A percentile compares a stretch with the other conserved stretches of the same genome.
phyloP scores from a whole-genome alignment of 2,329 filamentous ascomycete species.

The Sporothrix curviconia region DNA sequence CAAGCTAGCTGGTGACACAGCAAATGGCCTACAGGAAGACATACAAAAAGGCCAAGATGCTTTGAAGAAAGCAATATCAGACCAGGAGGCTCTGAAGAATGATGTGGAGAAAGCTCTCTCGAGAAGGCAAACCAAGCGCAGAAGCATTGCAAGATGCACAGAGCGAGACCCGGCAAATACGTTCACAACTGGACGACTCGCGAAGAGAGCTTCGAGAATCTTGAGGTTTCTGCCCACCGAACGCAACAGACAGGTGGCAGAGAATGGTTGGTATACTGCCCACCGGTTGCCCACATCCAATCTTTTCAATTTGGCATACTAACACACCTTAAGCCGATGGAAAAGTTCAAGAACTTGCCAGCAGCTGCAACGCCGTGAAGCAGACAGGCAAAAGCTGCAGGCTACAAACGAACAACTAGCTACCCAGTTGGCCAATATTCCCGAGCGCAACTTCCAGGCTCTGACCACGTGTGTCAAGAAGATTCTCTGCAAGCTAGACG shows the following conservation, averaged over 20 bases:
- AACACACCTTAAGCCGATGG: constrained; percentile 8
- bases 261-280: constrained; percentile 12
- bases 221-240: constrained; percentile 14
- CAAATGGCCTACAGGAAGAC: constrained; percentile 31
- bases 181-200: constrained; percentile 28
- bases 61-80: constrained; percentile 39
- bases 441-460: constrained; percentile 16
- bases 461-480: constrained; percentile 14
- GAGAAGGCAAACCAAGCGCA: constrained; percentile 16
- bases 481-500: constrained; percentile 13
- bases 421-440: constrained; percentile 12
- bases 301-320: too few species aligned
- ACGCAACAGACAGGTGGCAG: constrained; percentile 11
- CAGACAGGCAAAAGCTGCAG: not conserved
- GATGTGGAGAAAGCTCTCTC: not conserved
- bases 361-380: constrained; percentile 10
- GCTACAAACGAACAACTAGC: constrained; percentile 4
- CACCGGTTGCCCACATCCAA: not conserved
- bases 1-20: constrained; percentile 22
- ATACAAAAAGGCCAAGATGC: constrained; percentile 30
- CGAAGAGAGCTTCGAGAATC: constrained; percentile 26
- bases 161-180: constrained; percentile 29
- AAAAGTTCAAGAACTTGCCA: constrained; percentile 6
- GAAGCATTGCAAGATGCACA: constrained; percentile 27
- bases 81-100: constrained; percentile 39